Evolutionary conservation across 768 basidiomycete species (phyloP).

Genomic region (Mycena vitilis): DNA sequence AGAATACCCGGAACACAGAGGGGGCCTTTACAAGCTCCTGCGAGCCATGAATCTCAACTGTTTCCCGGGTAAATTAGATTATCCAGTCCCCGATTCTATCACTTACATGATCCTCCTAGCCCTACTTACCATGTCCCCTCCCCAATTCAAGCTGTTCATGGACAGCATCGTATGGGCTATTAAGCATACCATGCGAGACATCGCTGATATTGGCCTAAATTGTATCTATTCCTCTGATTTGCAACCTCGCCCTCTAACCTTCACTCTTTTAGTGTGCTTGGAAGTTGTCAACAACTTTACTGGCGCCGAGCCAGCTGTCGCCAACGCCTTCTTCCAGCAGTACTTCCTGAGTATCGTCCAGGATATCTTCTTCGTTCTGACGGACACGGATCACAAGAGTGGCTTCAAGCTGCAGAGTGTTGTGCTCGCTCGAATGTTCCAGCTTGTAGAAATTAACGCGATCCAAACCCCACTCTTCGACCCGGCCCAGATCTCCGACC

Average conservation of each 20-base stretch:
- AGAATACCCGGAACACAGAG: slow-evolving; percentile 98
- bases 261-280: slow-evolving; percentile 72
- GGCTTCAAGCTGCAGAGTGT: slow-evolving; percentile 96
- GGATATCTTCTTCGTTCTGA: slow-evolving; percentile 97
- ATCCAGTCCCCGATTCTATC: slow-evolving; percentile 13
- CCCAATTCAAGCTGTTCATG: slow-evolving; percentile 97
- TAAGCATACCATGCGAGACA: slow-evolving; percentile 99
- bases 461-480: slow-evolving; percentile 90
- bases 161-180: slow-evolving; percentile 99
- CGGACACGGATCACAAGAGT: slow-evolving; percentile 98
- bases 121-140: slow-evolving; percentile 85
- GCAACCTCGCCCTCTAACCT: slow-evolving; percentile 8
- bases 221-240: slow-evolving; percentile 55
- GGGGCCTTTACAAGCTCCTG: slow-evolving; percentile 96
- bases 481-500: slow-evolving; percentile 74
- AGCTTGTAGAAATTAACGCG: slow-evolving; percentile 84
- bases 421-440: slow-evolving; percentile 93
- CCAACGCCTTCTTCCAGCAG: slow-evolving; percentile 95
- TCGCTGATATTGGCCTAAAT: slow-evolving; percentile 90
- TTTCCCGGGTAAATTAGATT: slow-evolving; percentile 82
- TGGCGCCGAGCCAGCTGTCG: slow-evolving; percentile 75
- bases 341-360: slow-evolving; percentile 94
- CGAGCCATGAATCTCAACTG: slow-evolving; percentile 92
- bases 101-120: slow-evolving; percentile 56
- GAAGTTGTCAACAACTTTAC: slow-evolving; percentile 98